These are phyloP conservation scores for Pyricularia sp. DNA, from an alignment of 2,329 filamentous ascomycete species.

Conservation along the genomic window DNA sequence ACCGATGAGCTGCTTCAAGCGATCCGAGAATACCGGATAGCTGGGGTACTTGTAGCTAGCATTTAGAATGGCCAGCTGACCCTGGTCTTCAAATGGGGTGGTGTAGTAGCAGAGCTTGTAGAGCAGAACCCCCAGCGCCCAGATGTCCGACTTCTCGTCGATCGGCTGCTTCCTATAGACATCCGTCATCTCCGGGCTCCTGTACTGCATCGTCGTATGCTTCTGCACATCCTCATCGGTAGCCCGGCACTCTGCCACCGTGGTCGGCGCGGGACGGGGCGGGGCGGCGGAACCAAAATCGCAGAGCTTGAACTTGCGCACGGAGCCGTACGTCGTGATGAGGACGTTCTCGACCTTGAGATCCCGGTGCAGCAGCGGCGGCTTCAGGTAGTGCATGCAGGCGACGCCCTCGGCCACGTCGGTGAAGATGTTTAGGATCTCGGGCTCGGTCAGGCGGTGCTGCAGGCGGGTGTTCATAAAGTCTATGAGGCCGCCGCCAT, in stretches of 20 bases:
- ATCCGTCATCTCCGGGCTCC: constrained; percentile 97
- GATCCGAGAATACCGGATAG: constrained; percentile 83
- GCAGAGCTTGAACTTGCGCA: constrained; percentile 84
- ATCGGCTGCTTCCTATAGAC: constrained; percentile 95
- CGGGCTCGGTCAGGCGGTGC: constrained; percentile 91
- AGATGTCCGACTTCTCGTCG: constrained; percentile 98
- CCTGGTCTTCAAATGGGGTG: constrained; percentile 95
- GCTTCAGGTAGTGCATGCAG: constrained; percentile 98
- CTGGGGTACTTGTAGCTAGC: constrained; percentile 87
- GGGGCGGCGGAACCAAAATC: constrained; percentile 92
- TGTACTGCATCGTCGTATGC: constrained; percentile 94
- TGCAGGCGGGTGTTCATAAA: constrained; percentile 99
- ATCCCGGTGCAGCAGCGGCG: constrained; percentile 83
- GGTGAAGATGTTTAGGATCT: constrained; percentile 93
- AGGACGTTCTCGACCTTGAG: constrained; percentile 97
- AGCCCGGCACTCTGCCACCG: constrained; percentile 77
- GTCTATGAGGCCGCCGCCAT: constrained; percentile 90
- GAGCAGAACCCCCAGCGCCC: constrained; percentile 86
- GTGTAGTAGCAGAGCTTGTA: constrained; percentile 99
- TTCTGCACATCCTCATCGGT: constrained; percentile 97
- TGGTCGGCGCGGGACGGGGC: constrained; percentile 75
- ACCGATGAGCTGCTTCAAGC: constrained; percentile 86
- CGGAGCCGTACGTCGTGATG: constrained; percentile 58
- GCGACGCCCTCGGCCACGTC: constrained; percentile 95
- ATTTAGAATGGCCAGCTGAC: constrained; percentile 93